phyloP scores from a whole-genome alignment of 2,329 filamentous ascomycete genomes.

The Arachnomyces sp. region DNA sequence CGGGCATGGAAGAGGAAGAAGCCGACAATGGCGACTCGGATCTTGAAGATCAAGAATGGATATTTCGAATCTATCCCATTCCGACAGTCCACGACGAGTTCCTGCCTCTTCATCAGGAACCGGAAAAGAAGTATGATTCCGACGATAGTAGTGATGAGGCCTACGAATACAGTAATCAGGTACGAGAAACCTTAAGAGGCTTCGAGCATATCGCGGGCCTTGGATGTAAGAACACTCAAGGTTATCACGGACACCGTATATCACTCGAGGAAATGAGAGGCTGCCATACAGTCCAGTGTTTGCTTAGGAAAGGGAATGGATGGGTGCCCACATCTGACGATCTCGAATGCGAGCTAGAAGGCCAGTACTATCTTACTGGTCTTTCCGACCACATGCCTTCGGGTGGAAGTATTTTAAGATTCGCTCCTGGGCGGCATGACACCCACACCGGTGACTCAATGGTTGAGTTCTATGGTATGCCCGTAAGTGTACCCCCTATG shows the following conservation, averaged over 20 bases:
- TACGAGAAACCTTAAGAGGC: background rate
- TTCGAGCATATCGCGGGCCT: slow-evolving; percentile 7
- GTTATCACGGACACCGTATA: slow-evolving; percentile 3
- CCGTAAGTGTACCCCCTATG: no score
- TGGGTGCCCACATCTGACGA: slow-evolving; percentile 5
- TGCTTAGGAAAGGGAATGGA: background rate
- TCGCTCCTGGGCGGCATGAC: background rate
- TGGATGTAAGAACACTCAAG: background rate
- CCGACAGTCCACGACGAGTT: no score
- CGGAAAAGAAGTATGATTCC: no score
- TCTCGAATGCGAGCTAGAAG: slow-evolving; percentile 1
- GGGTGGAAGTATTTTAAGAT: background rate
- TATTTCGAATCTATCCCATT: no score
- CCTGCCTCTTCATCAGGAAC: no score
- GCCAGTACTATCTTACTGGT: background rate
- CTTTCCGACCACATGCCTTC: background rate
- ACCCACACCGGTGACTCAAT: background rate
- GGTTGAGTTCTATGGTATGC: background rate
- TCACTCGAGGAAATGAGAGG: slow-evolving; percentile 7
- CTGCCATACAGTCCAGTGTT: slow-evolving; percentile 5
- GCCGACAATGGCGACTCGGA: no score
- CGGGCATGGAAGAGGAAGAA: no score
- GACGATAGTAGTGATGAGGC: background rate
- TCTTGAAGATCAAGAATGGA: no score
- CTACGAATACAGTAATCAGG: background rate